These are phyloP conservation scores for Beta lomatogona DNA, from an alignment of 179 eudicot species.

Conservation along the genomic window DNA sequence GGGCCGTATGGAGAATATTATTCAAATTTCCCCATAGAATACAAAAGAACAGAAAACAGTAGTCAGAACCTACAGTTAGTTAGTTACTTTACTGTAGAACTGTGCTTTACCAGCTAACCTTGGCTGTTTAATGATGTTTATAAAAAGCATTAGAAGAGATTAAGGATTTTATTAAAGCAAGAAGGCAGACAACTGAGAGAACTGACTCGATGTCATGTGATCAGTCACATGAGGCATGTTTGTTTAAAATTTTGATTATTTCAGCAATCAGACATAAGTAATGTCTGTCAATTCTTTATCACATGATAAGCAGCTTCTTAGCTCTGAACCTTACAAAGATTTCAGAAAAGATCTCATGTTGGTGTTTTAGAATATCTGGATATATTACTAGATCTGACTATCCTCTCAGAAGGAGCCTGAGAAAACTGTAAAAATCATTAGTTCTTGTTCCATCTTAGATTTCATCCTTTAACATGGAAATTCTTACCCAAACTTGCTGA, in stretches of 20 bases:
- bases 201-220: conserved; percentile 49
- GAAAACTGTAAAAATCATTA: neutral
- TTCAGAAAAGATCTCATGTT: neutral
- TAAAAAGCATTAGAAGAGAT: conserved; percentile 17
- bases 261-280: conserved; percentile 25
- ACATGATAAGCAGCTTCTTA: conserved; percentile 46
- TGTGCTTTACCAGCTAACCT: conserved; percentile 39
- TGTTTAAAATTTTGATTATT: conserved; percentile 25
- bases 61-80: conserved; percentile 13
- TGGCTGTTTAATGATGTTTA: conserved; percentile 35
- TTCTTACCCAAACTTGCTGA: no score
- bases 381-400: conserved; percentile 15
- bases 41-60: neutral
- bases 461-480: no score
- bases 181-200: conserved; percentile 33
- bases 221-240: conserved; percentile 56
- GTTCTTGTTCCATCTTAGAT: neutral
- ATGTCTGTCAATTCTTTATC: conserved; percentile 32
- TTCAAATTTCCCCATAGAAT: neutral
- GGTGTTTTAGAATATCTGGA: neutral
- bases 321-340: conserved; percentile 14
- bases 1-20: neutral
- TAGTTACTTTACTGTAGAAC: conserved; percentile 16
- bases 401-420: conserved; percentile 26
- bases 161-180: conserved; percentile 27